Conservation (phyloP, 345 rosid genomes). For the Rubroshorea leprosula region DNA sequence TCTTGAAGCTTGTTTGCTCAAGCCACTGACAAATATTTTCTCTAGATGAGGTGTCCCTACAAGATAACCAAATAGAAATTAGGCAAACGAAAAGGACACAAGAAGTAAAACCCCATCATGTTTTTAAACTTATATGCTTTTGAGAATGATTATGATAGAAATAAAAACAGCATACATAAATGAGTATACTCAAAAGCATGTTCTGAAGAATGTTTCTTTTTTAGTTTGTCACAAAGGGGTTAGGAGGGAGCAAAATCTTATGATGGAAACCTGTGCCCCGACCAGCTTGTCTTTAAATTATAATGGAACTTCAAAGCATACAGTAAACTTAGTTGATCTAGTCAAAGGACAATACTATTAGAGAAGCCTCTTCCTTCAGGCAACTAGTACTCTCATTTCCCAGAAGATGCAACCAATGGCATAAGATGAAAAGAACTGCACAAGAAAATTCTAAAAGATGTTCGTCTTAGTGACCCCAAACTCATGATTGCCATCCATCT, state of each 20-base stretch:
- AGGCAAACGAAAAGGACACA: constrained; percentile 5
- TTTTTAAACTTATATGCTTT: constrained; percentile 1
- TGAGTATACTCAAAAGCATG: not conserved
- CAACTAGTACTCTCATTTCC: not conserved
- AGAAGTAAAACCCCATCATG: not conserved
- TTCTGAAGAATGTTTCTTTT: not conserved
- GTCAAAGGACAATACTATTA: not conserved
- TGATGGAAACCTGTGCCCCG: not conserved
- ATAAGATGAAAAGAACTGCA: not conserved
- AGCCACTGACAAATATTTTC: constrained; percentile 70
- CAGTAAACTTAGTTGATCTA: not conserved
- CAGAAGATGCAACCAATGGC: not conserved
- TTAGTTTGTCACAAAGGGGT: not conserved
- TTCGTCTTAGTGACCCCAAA: constrained; percentile 1
- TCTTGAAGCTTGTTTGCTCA: constrained; percentile 59
- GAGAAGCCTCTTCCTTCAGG: not conserved
- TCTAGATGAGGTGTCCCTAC: constrained; percentile 39
- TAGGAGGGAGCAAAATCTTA: not conserved
- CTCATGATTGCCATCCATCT: not conserved
- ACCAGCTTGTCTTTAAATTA: not conserved
- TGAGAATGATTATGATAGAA: not conserved
- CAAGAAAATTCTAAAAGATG: too few species aligned
- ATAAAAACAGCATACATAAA: not conserved
- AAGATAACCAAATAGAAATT: constrained; percentile 6
- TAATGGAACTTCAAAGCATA: too few species aligned